Conservation (phyloP, 495 filamentous ascomycete genomes). For the Penicillium cataractarum region DNA sequence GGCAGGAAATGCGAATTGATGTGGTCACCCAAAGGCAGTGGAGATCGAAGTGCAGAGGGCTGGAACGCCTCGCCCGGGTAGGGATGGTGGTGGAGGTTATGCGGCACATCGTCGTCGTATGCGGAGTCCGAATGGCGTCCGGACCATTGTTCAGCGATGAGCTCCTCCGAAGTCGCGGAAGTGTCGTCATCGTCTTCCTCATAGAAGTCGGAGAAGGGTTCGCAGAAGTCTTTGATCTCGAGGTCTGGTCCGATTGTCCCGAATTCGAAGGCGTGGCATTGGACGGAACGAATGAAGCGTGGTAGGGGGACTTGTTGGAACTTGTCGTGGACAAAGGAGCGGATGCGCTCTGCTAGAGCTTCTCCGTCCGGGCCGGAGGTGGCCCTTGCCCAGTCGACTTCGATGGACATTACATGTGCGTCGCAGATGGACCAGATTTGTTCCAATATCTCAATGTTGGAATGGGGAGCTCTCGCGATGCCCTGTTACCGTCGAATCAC, state of each 20-base stretch:
- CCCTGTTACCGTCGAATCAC: neutral
- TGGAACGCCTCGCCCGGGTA: conserved; percentile 35
- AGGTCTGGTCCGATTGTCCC: conserved; percentile 80
- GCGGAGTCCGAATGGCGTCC: conserved; percentile 30
- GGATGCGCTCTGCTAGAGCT: conserved; percentile 80
- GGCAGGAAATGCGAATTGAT: conserved; percentile 64
- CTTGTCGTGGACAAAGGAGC: conserved; percentile 90
- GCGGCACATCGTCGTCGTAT: conserved; percentile 42
- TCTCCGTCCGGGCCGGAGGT: conserved; percentile 87
- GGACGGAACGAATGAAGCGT: conserved; percentile 93
- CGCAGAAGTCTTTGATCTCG: conserved; percentile 94
- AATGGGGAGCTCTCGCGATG: conserved; percentile 1
- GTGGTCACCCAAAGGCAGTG: conserved; percentile 51
- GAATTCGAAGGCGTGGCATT: conserved; percentile 93
- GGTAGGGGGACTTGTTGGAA: conserved; percentile 92
- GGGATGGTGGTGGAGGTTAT: conserved; percentile 30
- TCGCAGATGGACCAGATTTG: neutral
- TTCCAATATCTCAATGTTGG: neutral
- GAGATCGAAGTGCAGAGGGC: conserved; percentile 45
- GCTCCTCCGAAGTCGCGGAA: conserved; percentile 48
- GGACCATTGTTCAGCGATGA: conserved; percentile 35
- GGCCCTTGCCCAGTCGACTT: conserved; percentile 91
- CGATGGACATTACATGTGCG: conserved; percentile 83
- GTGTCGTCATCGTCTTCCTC: conserved; percentile 70
- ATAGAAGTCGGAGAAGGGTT: conserved; percentile 95